phyloP scores from a whole-genome alignment of 306 rosid species.

The Corylus avellana region DNA sequence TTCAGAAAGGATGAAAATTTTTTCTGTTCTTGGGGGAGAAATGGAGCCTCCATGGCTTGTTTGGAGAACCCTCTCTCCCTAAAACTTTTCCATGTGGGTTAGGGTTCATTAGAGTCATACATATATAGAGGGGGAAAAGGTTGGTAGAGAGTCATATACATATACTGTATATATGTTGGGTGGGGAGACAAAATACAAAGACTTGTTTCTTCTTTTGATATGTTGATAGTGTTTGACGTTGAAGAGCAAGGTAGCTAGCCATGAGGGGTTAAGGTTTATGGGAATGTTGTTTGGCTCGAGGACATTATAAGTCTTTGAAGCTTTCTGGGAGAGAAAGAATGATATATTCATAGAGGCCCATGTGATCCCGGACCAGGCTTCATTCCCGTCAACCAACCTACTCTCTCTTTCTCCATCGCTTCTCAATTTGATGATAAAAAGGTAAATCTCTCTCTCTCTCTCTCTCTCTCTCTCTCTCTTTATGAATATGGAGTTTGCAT shows the following conservation, averaged over 20 bases:
- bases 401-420: background rate
- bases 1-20: background rate
- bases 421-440: no score
- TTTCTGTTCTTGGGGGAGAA: background rate
- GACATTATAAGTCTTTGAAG: background rate
- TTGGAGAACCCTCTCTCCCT: background rate
- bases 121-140: background rate
- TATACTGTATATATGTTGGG: no score
- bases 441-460: background rate
- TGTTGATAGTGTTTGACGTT: background rate
- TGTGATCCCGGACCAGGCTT: constrained; percentile 71
- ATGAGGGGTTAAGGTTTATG: constrained; percentile 48
- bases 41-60: background rate
- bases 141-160: no score
- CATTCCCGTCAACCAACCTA: constrained; percentile 55
- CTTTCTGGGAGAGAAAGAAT: constrained; percentile 6
- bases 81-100: background rate
- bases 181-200: no score
- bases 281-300: constrained; percentile 84
- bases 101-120: background rate
- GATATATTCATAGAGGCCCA: constrained; percentile 15
- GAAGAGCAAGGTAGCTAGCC: background rate
- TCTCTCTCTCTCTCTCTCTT: background rate
- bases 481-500: constrained; percentile 19
- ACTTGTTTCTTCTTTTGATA: background rate